Evolutionary conservation across 352 stramenopile genomes (phyloP), one percentile per base, ranked within the genome.

Genomic region (Pythium aquatile): DNA sequence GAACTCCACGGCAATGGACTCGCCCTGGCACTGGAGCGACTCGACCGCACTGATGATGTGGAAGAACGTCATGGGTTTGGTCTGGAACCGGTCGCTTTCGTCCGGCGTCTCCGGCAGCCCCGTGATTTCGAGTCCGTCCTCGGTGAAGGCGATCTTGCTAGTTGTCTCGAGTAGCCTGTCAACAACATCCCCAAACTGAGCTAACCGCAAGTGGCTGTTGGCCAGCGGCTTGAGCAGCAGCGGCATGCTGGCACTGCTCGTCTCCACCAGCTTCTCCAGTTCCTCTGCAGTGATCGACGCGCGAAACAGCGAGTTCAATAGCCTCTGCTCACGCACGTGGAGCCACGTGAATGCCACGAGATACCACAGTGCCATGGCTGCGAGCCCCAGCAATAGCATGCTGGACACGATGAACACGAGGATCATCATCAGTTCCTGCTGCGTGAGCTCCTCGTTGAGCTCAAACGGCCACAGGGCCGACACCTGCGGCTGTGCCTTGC

Each of bases 371-470:
- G 78, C 58, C 1, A 61, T 68, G 20, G 74, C 14, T 3, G 74
- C 35, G 51, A 91, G 71, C 9, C 65, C 74, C 10, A 87, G n/a
- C 1, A 85, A 32, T 16, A 61, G 60, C 8, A 90, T 33, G 10
- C 71, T 69, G 9, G 71, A 76, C 14, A 88, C 57, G 53, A 90
- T 79, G 7, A 82, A 73, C 0, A 78, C 78, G 48, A 91, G 55
- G 57, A 90, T 83, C 11, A 73, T 76, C 37, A 76, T 72, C 46
- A 90, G 77, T 56, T 91, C 83, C 61, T 88, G 72, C 8, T 69
- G 68, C 47, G 79, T 77, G 33, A 91, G 68, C 63, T 89, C 77
- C 32, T 83, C 24, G 70, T 67, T 13, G 67, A 66, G 32, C 58
- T 85, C 79, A 40, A 77, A 85, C 68, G 70, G 77, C 73, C 73